These are phyloP conservation scores for Dovyalis caffra DNA, from an alignment of 345 rosid genomes.

Conservation along the genomic window DNA sequence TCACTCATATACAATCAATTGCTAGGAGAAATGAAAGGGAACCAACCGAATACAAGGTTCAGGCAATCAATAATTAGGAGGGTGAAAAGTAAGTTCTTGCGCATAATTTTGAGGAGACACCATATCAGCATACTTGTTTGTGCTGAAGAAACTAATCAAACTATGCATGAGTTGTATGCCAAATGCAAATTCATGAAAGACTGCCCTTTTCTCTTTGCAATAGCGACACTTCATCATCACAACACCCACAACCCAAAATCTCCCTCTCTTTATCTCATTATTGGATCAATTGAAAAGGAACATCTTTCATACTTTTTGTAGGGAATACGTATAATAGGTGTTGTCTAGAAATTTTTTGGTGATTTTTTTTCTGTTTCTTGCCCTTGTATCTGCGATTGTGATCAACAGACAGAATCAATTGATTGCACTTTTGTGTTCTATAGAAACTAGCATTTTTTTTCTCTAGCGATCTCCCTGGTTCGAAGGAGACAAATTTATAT, in stretches of 20 bases:
- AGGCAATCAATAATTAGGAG: not conserved
- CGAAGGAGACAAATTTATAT: constrained; percentile 1
- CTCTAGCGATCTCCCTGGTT: not conserved
- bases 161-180: not conserved
- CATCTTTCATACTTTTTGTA: not conserved
- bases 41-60: not conserved
- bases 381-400: not conserved
- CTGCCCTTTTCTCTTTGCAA: not conserved
- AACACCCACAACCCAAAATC: not conserved
- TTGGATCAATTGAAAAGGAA: not conserved
- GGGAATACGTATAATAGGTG: not conserved
- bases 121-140: not conserved
- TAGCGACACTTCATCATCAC: not conserved
- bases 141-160: not conserved
- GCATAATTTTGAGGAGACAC: not conserved
- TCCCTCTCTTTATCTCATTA: not conserved
- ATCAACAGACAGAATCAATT: not conserved
- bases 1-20: not conserved
- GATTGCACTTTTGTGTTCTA: not conserved
- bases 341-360: not conserved
- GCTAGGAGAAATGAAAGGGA: not conserved
- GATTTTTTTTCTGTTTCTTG: not conserved
- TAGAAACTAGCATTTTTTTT: not conserved
- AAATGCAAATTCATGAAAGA: not conserved
- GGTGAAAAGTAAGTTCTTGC: not conserved